A percentile compares a stretch with the other conserved stretches of the same genome.
Evolutionary conservation across 2,329 filamentous ascomycete species (phyloP).

Genomic region (Penicillium sp.): DNA sequence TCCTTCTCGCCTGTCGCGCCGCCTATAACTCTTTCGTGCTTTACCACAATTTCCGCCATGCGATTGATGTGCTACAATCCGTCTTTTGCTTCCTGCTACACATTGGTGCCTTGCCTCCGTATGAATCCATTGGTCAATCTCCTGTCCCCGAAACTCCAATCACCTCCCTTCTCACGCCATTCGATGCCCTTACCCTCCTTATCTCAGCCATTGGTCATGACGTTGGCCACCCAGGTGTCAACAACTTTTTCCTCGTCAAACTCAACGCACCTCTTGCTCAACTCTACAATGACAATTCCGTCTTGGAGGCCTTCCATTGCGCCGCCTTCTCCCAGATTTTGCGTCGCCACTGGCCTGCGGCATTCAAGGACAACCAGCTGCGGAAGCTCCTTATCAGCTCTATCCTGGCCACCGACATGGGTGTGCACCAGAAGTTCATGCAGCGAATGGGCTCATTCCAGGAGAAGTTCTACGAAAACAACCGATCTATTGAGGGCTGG

Average conservation of each 20-base stretch:
- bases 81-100: conserved; percentile 80
- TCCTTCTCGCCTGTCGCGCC: conserved; percentile 75
- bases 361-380: conserved; percentile 69
- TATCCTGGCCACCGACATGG: conserved; percentile 97
- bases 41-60: conserved; percentile 97
- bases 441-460: conserved; percentile 72
- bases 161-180: conserved; percentile 67
- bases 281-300: conserved; percentile 92
- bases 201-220: conserved; percentile 97
- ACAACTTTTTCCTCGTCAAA: conserved; percentile 89
- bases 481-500: conserved; percentile 61
- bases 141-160: conserved; percentile 51
- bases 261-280: conserved; percentile 88
- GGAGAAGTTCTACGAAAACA: conserved; percentile 61
- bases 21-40: conserved; percentile 96
- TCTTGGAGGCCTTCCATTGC: conserved; percentile 94
- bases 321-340: conserved; percentile 94
- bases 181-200: conserved; percentile 79
- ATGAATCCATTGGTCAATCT: conserved; percentile 40
- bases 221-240: conserved; percentile 93
- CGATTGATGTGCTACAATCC: conserved; percentile 89
- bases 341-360: conserved; percentile 78
- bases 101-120: conserved; percentile 66
- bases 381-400: conserved; percentile 89
- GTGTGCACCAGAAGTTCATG: conserved; percentile 95